These are phyloP conservation scores for Crepidotus variabilis DNA, from an alignment of 768 basidiomycete species.

Conservation along the genomic window DNA sequence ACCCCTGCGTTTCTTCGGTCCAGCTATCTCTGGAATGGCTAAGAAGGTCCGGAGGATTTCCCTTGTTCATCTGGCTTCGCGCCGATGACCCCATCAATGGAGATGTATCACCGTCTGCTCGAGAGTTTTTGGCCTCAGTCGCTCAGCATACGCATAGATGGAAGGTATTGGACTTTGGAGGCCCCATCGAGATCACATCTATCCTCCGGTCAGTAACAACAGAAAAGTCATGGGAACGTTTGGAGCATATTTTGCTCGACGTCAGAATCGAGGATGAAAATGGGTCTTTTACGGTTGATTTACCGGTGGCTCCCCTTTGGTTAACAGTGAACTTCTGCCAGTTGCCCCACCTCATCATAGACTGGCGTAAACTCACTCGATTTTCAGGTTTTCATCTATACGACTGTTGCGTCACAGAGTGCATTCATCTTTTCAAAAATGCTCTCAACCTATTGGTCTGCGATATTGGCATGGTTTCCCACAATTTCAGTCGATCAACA, in stretches of 20 bases:
- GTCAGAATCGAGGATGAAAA: no score
- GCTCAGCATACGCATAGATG: neutral
- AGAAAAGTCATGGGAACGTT: neutral
- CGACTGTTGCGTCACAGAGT: no score
- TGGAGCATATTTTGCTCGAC: neutral
- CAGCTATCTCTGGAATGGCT: neutral
- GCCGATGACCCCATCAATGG: neutral
- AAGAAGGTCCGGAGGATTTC: neutral
- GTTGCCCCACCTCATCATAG: no score
- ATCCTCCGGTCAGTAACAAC: neutral
- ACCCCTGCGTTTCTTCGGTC: neutral
- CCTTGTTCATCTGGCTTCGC: neutral
- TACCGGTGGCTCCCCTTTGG: no score
- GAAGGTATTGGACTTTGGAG: neutral
- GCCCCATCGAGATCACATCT: neutral
- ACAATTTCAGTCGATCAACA: neutral
- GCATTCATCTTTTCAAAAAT: no score
- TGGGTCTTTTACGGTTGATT: no score
- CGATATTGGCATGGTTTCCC: neutral
- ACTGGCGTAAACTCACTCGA: no score
- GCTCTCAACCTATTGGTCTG: no score
- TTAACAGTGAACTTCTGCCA: no score
- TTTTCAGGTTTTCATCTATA: no score
- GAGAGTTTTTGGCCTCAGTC: neutral
- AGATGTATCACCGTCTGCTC: neutral